phyloP scores from a whole-genome alignment of 805 yeast genomes.

The Alloascoidea africana region DNA sequence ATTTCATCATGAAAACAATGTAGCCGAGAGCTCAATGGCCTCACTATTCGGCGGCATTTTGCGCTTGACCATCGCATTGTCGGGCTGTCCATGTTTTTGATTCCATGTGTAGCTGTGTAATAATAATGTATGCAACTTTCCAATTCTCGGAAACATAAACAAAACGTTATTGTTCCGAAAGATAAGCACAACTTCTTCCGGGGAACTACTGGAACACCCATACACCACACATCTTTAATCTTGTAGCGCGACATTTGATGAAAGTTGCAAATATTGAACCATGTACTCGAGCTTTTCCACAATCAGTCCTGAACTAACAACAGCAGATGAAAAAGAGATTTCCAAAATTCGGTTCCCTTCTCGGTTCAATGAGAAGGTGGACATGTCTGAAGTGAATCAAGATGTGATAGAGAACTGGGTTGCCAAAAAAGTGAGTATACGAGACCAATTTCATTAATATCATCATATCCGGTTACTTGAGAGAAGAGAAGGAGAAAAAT shows the following conservation, averaged over 20 bases:
- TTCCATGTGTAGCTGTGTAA: no score
- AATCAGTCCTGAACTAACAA: not conserved
- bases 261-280: not conserved
- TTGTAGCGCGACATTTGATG: not conserved
- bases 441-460: no score
- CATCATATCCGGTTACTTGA: no score
- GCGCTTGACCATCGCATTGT: not conserved
- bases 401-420: slow-evolving; percentile 27
- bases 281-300: not conserved
- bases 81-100: no score
- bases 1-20: not conserved
- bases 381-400: slow-evolving; percentile 23
- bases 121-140: no score
- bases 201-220: no score
- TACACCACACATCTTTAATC: not conserved
- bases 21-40: slow-evolving; percentile 1
- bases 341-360: slow-evolving; percentile 18
- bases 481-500: no score
- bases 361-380: slow-evolving; percentile 20
- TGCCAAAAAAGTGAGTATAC: slow-evolving; percentile 8
- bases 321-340: slow-evolving; percentile 7
- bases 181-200: no score
- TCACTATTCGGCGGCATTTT: not conserved
- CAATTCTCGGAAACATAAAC: no score
- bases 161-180: no score